Percentiles rank a stretch among this genome's conserved stretches.
phyloP scores from a whole-genome alignment of 1,284 basidiomycete species.

The Pascua sp. region DNA sequence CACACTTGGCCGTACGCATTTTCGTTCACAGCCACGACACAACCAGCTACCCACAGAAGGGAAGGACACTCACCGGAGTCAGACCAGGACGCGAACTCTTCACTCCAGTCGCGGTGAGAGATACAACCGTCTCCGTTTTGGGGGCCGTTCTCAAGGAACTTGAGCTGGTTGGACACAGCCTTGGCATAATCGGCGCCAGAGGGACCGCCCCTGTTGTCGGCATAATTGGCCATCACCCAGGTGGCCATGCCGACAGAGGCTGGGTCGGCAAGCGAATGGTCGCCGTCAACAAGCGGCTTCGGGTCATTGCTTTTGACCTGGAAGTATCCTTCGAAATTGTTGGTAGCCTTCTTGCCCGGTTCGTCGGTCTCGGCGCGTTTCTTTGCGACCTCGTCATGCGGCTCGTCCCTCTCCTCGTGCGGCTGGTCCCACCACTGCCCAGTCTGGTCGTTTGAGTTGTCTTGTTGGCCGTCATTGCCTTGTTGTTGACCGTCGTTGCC shows the following conservation, averaged over 20 bases:
- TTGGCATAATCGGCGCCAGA: slow-evolving; percentile 26
- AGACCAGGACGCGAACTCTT: slow-evolving; percentile 52
- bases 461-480: not conserved
- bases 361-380: too few species aligned
- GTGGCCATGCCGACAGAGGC: slow-evolving; percentile 24
- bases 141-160: slow-evolving; percentile 18
- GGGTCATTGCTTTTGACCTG: too few species aligned
- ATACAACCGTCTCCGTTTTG: slow-evolving; percentile 23
- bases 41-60: too few species aligned
- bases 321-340: too few species aligned
- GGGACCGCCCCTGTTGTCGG: slow-evolving; percentile 3
- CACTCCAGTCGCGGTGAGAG: slow-evolving; percentile 28
- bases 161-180: slow-evolving; percentile 35
- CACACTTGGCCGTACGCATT: too few species aligned
- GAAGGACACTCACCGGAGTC: slow-evolving; percentile 45
- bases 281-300: slow-evolving; percentile 25
- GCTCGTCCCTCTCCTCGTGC: too few species aligned
- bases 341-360: too few species aligned
- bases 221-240: slow-evolving; percentile 28
- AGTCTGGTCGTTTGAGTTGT: too few species aligned
- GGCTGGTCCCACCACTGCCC: too few species aligned
- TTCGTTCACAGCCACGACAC: too few species aligned
- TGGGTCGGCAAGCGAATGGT: slow-evolving; percentile 34
- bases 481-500: slow-evolving; percentile 12
- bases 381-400: too few species aligned